These are phyloP conservation scores for Aechmea fasciata DNA, from an alignment of 176 grass and related monocot genomes.

Conservation along the genomic window DNA sequence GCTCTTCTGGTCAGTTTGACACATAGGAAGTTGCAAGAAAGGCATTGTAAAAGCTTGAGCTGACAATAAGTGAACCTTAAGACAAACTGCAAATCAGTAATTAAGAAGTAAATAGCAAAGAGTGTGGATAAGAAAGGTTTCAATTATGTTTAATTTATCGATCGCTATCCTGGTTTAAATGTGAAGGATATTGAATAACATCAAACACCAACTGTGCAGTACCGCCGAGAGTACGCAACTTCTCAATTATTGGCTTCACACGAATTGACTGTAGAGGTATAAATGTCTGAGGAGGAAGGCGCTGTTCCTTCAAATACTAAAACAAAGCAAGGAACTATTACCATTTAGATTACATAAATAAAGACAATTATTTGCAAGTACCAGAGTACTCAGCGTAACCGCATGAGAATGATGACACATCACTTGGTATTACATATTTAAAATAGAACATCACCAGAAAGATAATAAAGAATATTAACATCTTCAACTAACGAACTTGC, in stretches of 20 bases:
- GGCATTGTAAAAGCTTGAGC: no score
- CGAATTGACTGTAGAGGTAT: constrained; percentile 89
- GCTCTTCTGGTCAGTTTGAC: no score
- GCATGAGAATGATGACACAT: neutral
- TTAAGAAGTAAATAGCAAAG: no score
- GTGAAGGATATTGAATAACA: constrained; percentile 98
- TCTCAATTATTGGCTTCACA: constrained; percentile 84
- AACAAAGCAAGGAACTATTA: constrained; percentile 17
- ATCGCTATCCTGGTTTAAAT: constrained; percentile 7
- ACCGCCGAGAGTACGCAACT: constrained; percentile 76
- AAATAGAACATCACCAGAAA: neutral
- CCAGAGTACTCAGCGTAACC: neutral
- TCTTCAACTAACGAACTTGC: no score
- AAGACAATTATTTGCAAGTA: neutral
- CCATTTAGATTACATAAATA: neutral
- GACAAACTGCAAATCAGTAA: no score
- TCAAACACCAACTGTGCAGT: constrained; percentile 91
- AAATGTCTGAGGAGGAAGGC: constrained; percentile 94
- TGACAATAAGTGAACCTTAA: no score
- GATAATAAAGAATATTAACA: no score
- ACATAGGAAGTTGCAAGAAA: no score
- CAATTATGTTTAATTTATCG: neutral
- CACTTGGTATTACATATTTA: neutral
- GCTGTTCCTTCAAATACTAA: constrained; percentile 99
- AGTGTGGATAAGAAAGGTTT: no score